Conservation (phyloP, 2,329 filamentous ascomycete genomes). For the Cercospora sp. region DNA sequence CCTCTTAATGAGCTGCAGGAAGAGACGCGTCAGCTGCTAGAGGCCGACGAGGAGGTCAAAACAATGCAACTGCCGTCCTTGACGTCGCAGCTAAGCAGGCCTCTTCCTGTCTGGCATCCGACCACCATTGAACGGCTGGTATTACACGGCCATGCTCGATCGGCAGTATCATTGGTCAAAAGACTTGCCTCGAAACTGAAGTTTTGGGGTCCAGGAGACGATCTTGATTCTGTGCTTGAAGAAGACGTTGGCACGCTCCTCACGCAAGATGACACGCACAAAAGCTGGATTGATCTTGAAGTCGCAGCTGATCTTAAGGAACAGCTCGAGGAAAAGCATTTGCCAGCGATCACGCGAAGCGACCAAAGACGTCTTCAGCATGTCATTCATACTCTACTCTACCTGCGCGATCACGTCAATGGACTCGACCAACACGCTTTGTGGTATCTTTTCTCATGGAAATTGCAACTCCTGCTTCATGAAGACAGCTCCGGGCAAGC, state of each 20-base stretch:
- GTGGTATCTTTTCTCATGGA: constrained; percentile 39
- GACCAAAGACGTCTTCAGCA: constrained; percentile 33
- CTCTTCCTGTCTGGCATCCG: constrained; percentile 87
- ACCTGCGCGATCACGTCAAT: constrained; percentile 31
- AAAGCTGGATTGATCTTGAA: constrained; percentile 24
- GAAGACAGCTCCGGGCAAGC: constrained; percentile 1
- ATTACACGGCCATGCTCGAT: constrained; percentile 69
- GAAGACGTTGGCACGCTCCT: constrained; percentile 15
- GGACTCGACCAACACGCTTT: constrained; percentile 34
- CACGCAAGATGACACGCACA: constrained; percentile 40
- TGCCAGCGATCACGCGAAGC: constrained; percentile 30
- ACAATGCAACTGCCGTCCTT: constrained; percentile 20
- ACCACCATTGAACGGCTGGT: constrained; percentile 88
- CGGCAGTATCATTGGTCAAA: constrained; percentile 73
- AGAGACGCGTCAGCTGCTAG: constrained; percentile 26
- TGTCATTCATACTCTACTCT: constrained; percentile 33
- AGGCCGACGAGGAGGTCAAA: not conserved
- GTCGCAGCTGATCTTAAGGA: constrained; percentile 31
- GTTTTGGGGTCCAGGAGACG: constrained; percentile 78
- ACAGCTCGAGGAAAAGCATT: constrained; percentile 54
- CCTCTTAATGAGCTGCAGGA: constrained; percentile 61
- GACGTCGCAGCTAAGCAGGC: constrained; percentile 66
- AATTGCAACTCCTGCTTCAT: constrained; percentile 28
- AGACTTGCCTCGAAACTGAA: constrained; percentile 75
- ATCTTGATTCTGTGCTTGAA: constrained; percentile 73